phyloP scores from a whole-genome alignment of 2,329 filamentous ascomycete species.

The Microcyclospora tardicrescens region DNA sequence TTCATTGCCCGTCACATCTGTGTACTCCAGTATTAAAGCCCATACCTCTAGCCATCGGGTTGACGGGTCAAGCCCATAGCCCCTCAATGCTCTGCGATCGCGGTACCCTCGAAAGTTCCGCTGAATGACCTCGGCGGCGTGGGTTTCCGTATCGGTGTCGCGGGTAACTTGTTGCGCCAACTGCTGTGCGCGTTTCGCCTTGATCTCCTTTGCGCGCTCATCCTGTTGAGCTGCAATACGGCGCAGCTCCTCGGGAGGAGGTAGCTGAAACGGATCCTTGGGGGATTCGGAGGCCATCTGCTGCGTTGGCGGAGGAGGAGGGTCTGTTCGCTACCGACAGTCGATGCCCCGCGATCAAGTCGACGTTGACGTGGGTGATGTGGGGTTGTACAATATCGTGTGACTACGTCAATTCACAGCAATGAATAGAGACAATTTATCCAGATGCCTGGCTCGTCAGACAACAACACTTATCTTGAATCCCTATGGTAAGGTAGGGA shows the following conservation, averaged over 20 bases:
- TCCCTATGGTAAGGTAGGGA: too few relatives aligned
- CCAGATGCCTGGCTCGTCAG: too few relatives aligned
- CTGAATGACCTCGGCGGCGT: slow-evolving; percentile 24
- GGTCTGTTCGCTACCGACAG: slow-evolving; percentile 1
- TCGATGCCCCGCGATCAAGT: background rate
- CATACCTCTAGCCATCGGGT: slow-evolving; percentile 57
- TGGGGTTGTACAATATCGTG: background rate
- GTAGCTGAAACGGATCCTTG: slow-evolving; percentile 14
- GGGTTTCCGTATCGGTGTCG: slow-evolving; percentile 6
- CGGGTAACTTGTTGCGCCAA: background rate
- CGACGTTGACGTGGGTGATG: background rate
- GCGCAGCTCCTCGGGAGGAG: slow-evolving; percentile 19
- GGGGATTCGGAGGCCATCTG: slow-evolving; percentile 1
- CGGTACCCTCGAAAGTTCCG: slow-evolving; percentile 68
- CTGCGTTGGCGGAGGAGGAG: background rate
- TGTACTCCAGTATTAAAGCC: slow-evolving; percentile 3
- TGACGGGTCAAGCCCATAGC: slow-evolving; percentile 54
- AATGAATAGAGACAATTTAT: too few relatives aligned
- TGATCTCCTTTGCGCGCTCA: slow-evolving; percentile 15
- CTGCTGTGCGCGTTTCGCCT: slow-evolving; percentile 8
- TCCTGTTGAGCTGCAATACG: slow-evolving; percentile 23
- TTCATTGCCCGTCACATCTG: slow-evolving; percentile 8
- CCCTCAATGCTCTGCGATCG: slow-evolving; percentile 55
- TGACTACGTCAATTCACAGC: background rate
- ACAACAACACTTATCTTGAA: background rate